Evolutionary conservation across 1,139 yeast genomes (phyloP).

Genomic region (Yamadazyma membranifaciens): DNA sequence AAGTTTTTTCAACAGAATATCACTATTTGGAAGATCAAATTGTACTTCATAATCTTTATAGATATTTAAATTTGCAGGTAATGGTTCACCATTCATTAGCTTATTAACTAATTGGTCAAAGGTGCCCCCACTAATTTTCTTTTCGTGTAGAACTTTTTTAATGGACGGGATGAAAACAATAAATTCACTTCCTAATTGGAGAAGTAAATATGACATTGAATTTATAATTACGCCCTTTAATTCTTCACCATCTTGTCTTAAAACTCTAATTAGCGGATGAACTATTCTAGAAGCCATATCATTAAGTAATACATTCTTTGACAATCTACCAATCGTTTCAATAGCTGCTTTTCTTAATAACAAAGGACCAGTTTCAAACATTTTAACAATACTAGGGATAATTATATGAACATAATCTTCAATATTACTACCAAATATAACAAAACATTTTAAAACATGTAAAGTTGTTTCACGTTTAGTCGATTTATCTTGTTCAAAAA

Average conservation of each 20-base stretch:
- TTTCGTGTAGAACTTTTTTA: conserved; percentile 63
- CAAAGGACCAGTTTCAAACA: conserved; percentile 70
- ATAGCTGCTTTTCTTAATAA: conserved; percentile 72
- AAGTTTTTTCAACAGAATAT: conserved; percentile 68
- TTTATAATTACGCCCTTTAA: conserved; percentile 66
- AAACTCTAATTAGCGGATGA: conserved; percentile 78
- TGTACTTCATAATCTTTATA: conserved; percentile 63
- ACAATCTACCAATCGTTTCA: conserved; percentile 78
- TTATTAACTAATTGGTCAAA: conserved; percentile 83
- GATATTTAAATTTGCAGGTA: conserved; percentile 74
- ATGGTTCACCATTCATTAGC: conserved; percentile 80
- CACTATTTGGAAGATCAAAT: conserved; percentile 63
- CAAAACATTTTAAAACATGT: conserved; percentile 79
- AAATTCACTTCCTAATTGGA: conserved; percentile 83
- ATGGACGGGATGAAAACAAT: conserved; percentile 86
- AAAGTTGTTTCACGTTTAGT: conserved; percentile 63
- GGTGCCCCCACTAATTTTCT: conserved; percentile 66
- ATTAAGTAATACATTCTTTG: conserved; percentile 68
- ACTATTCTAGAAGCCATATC: conserved; percentile 92
- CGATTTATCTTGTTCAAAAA: conserved; percentile 75
- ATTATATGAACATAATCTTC: conserved; percentile 88
- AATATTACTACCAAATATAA: conserved; percentile 83
- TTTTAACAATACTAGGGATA: conserved; percentile 76
- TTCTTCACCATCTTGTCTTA: conserved; percentile 61
- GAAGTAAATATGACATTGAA: conserved; percentile 72